phyloP scores from a whole-genome alignment of 345 rosid genomes.

The Gossypium longicalyx region DNA sequence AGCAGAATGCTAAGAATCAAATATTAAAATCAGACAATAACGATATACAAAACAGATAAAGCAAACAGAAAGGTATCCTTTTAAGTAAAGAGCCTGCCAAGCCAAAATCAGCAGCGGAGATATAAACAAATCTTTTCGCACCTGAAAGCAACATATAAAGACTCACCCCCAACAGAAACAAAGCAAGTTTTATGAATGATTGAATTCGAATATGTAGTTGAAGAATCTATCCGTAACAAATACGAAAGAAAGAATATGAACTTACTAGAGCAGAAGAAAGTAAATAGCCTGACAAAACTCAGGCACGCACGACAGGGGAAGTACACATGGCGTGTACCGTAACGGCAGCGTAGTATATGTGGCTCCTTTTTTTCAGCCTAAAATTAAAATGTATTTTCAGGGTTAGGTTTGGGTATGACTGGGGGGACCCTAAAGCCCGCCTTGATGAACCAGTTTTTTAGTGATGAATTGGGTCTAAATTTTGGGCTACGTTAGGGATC shows the following conservation, averaged over 20 bases:
- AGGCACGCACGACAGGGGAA: constrained; percentile 26
- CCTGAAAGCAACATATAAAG: constrained; percentile 3
- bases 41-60: not conserved
- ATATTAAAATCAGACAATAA: not conserved
- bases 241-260: not conserved
- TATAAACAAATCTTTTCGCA: constrained; percentile 55
- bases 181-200: not conserved
- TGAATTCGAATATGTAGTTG: not conserved
- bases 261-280: constrained; percentile 28
- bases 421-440: too few species aligned
- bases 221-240: not conserved
- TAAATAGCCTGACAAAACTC: constrained; percentile 30
- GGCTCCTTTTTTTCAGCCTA: constrained; percentile 19
- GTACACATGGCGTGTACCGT: constrained; percentile 29
- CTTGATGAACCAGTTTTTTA: too few species aligned
- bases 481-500: not conserved
- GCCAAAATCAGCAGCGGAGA: constrained; percentile 96
- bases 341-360: constrained; percentile 22
- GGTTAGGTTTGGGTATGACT: too few species aligned
- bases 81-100: constrained; percentile 59
- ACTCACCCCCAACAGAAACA: not conserved
- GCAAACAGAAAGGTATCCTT: constrained; percentile 38
- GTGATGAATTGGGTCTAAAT: not conserved
- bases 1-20: not conserved
- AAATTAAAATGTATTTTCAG: not conserved